Conservation (phyloP, 2,329 filamentous ascomycete species). For the Verticillium alfalfae region DNA sequence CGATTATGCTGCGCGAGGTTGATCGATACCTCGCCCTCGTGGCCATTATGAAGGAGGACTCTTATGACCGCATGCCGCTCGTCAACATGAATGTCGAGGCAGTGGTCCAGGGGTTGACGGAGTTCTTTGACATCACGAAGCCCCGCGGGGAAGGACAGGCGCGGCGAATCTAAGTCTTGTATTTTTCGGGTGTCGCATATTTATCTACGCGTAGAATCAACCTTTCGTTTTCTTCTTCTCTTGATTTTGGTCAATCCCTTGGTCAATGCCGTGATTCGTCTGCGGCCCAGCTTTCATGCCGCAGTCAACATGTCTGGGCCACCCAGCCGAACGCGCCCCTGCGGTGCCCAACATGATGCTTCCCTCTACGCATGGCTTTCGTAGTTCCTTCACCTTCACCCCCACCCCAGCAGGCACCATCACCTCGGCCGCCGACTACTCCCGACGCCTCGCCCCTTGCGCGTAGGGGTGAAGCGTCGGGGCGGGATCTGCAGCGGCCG, state of each 20-base stretch:
- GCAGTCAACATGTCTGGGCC: too few relatives aligned
- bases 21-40: constrained; percentile 74
- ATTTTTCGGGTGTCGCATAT: too few relatives aligned
- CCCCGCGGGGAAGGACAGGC: constrained; percentile 25
- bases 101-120: constrained; percentile 70
- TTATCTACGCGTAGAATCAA: too few relatives aligned
- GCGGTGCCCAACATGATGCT: too few relatives aligned
- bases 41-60: constrained; percentile 81
- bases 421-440: not conserved
- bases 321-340: too few relatives aligned
- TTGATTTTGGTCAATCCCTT: too few relatives aligned
- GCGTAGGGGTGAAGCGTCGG: constrained; percentile 8
- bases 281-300: too few relatives aligned
- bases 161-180: not conserved
- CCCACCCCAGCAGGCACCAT: not conserved
- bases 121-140: constrained; percentile 73
- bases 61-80: constrained; percentile 75
- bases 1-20: constrained; percentile 64
- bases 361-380: too few relatives aligned
- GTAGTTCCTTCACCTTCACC: too few relatives aligned
- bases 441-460: constrained; percentile 1
- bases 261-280: too few relatives aligned
- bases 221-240: too few relatives aligned
- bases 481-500: constrained; percentile 8
- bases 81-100: constrained; percentile 86